phyloP scores from a whole-genome alignment of 805 yeast species.

The Jamesozyma rosinii region DNA sequence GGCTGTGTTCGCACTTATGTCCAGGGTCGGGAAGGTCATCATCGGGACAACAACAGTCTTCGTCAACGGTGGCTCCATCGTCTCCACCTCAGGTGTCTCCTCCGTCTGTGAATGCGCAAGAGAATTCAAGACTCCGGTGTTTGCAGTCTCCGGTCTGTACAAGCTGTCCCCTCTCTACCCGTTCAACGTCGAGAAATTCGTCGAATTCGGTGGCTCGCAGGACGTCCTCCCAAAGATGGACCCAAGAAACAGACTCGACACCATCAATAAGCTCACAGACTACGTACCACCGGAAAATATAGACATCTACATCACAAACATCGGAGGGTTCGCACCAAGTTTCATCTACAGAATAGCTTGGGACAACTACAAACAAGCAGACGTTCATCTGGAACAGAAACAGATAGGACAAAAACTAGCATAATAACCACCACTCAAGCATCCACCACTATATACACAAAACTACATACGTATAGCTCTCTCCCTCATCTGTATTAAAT shows the following conservation, averaged over 20 bases:
- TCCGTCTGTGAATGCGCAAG: conserved; percentile 93
- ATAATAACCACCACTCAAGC: too few relatives aligned
- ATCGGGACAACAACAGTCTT: conserved; percentile 88
- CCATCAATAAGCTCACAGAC: conserved; percentile 78
- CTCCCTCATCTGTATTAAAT: too few relatives aligned
- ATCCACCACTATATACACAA: too few relatives aligned
- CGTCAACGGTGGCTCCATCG: conserved; percentile 91
- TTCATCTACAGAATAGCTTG: conserved; percentile 90
- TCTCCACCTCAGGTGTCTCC: conserved; percentile 83
- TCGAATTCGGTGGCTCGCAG: conserved; percentile 80
- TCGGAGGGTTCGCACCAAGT: conserved; percentile 95
- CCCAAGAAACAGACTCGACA: conserved; percentile 41
- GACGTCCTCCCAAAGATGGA: conserved; percentile 44
- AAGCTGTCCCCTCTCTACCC: conserved; percentile 91
- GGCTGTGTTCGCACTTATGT: conserved; percentile 90
- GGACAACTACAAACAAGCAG: conserved; percentile 86
- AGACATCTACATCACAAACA: conserved; percentile 87
- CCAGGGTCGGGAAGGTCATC: conserved; percentile 91
- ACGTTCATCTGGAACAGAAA: conserved; percentile 45
- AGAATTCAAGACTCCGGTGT: conserved; percentile 91
- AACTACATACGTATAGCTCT: too few relatives aligned
- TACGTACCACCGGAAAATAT: conserved; percentile 90
- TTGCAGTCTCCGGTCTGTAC: conserved; percentile 88
- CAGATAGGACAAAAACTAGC: not conserved
- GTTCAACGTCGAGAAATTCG: conserved; percentile 69